Evolutionary conservation across 139 green algal genomes (phyloP), one percentile per base, ranked within the genome.

Genomic region (Chlamydomonas sphaeroides): DNA sequence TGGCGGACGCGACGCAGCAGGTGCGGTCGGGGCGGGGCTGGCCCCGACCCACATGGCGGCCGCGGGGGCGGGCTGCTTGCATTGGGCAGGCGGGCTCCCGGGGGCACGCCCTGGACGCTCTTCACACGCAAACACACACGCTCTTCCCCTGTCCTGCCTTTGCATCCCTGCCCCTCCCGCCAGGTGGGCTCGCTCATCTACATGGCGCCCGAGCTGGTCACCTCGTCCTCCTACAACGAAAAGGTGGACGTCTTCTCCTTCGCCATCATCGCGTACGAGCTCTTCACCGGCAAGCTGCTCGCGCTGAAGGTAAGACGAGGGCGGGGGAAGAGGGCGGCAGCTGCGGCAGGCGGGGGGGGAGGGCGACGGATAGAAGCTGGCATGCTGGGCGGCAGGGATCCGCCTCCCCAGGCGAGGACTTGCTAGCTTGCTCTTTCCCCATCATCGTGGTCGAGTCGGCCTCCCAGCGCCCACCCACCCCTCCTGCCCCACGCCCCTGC

Each of bases 181-280:
- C 87, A 90, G 70, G 89, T 93, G 2, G 90, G 90, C 35, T 88
- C 67, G 42, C 72, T 92, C 8, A 88, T 94, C 84, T 96, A 96
- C 88, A 96, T 96, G 93, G 87, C 90, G 0, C 93, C 93, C 18
- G 86, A 94, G 88, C 83, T 92, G 39, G 49, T 92, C 41, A 36
- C 62, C 6, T 79, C 82, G 25, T 61, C 80, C 5, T 61, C 49
- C 14, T 97, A 97, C 89, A 92, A 94, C 41, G 89, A 94, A 65
- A 94, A 94, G 73, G 88, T 92, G 36, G 93, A 96, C 65, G 87
- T 97, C n/a, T 97, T 96, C 83, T 84, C 36, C 35, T 96, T 96
- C 75, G 94, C 84, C 57, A 84, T 97, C 45, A 92, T 97, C 56
- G 86, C 94, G 68, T 97, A 91, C 72, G 93, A 97, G 86, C 82